Percentiles rank a stretch among this genome's conserved stretches.
phyloP scores from a whole-genome alignment of 2,329 filamentous ascomycete species.

The Rhexocercosporidium sp. region DNA sequence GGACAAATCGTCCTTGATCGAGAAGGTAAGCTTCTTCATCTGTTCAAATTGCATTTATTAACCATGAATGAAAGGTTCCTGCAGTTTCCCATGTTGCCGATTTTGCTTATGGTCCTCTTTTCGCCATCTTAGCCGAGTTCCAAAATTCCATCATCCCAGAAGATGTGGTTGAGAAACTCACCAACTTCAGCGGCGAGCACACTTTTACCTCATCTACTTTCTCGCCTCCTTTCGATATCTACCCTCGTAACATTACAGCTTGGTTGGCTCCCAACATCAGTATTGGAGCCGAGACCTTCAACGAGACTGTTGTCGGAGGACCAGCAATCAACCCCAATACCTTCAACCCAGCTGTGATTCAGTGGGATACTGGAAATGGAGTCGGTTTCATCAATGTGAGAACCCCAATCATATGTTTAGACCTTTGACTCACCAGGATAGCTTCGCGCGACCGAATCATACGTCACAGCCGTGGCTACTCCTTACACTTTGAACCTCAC shows the following conservation, averaged over 20 bases:
- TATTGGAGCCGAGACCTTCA: conserved; percentile 64
- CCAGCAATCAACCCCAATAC: conserved; percentile 54
- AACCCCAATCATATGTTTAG: too few species aligned
- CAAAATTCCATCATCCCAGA: conserved; percentile 54
- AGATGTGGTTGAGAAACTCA: conserved; percentile 46
- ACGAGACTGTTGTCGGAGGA: conserved; percentile 61
- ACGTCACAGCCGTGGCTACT: conserved; percentile 49
- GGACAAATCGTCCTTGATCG: conserved; percentile 31
- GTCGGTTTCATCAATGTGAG: conserved; percentile 43
- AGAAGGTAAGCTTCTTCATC: conserved; percentile 25
- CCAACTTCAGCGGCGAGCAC: conserved; percentile 57
- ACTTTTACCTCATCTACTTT: conserved; percentile 57
- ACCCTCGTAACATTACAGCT: conserved; percentile 61
- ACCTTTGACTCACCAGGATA: neutral
- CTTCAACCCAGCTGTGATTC: conserved; percentile 65
- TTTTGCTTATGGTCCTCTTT: conserved; percentile 61
- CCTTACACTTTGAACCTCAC: conserved; percentile 53
- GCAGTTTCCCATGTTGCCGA: conserved; percentile 62
- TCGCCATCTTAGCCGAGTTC: conserved; percentile 58
- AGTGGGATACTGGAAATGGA: conserved; percentile 56
- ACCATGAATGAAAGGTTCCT: conserved; percentile 1
- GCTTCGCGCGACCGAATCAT: conserved; percentile 48
- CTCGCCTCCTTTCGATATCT: conserved; percentile 62
- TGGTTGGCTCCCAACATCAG: conserved; percentile 62
- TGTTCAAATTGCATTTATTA: neutral